These are phyloP conservation scores for Diaporthe vexans DNA, from an alignment of 2,329 filamentous ascomycete genomes.

Conservation along the genomic window DNA sequence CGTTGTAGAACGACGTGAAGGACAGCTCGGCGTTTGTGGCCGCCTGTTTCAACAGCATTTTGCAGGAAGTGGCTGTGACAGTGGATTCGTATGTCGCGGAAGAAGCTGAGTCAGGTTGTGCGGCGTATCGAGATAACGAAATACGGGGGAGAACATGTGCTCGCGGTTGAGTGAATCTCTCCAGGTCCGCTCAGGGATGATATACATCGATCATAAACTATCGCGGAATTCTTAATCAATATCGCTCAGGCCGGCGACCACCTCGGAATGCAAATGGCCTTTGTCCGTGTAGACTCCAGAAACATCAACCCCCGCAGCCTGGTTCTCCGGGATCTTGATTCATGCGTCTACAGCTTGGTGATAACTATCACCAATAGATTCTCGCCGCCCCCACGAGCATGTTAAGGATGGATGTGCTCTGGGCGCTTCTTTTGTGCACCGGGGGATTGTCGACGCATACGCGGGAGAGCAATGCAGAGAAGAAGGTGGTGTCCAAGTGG, in stretches of 20 bases:
- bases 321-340: not conserved
- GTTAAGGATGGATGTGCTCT: no score
- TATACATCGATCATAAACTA: not conserved
- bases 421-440: no score
- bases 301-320: not conserved
- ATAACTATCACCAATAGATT: not conserved
- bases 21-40: not conserved
- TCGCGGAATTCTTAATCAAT: not conserved
- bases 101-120: not conserved
- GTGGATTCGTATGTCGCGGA: no score
- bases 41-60: not conserved
- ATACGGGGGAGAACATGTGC: not conserved
- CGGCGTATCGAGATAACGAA: not conserved
- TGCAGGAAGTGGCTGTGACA: not conserved
- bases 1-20: slow-evolving; percentile 1
- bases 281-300: not conserved
- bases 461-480: no score
- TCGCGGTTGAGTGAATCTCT: no score
- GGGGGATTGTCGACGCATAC: no score
- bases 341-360: not conserved
- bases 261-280: no score
- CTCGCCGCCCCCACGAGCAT: no score
- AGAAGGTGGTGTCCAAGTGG: no score
- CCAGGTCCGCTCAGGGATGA: not conserved
- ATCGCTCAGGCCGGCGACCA: not conserved